Percentiles rank a stretch among this genome's conserved stretches.
These are phyloP conservation scores for Thelonectria rubi DNA, from an alignment of 2,329 filamentous ascomycete genomes.

Conservation along the genomic window DNA sequence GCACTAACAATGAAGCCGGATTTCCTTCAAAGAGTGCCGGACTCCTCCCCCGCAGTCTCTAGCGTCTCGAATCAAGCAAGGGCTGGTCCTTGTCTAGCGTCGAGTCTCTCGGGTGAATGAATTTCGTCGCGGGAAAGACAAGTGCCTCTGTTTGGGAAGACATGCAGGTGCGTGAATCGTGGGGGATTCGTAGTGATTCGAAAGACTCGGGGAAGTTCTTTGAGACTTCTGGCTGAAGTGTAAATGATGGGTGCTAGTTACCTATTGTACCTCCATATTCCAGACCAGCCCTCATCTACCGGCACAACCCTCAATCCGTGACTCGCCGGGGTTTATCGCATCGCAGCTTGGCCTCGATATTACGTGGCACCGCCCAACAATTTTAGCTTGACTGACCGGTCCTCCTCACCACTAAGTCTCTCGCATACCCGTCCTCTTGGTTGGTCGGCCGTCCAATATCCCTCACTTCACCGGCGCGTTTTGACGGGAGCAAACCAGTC, in stretches of 20 bases:
- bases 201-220: too few species aligned
- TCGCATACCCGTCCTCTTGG: not conserved
- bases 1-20: too few species aligned
- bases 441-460: not conserved
- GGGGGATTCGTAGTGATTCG: not conserved
- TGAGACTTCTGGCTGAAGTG: too few species aligned
- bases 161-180: not conserved
- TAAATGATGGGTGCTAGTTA: too few species aligned
- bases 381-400: not conserved
- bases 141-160: not conserved
- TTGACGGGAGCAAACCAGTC: not conserved
- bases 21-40: not conserved
- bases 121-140: not conserved
- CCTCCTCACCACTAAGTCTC: too few species aligned
- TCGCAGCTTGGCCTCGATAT: not conserved
- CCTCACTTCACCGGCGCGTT: conserved; percentile 1
- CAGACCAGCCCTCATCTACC: too few species aligned
- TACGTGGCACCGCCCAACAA: not conserved
- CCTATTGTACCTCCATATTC: too few species aligned
- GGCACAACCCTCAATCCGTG: not conserved
- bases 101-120: not conserved
- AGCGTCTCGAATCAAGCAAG: not conserved
- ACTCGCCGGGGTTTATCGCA: not conserved
- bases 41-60: conserved; percentile 1
- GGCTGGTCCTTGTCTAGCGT: not conserved